phyloP scores from a whole-genome alignment of 495 filamentous ascomycete species.

The Hypoxylon fuscum region DNA sequence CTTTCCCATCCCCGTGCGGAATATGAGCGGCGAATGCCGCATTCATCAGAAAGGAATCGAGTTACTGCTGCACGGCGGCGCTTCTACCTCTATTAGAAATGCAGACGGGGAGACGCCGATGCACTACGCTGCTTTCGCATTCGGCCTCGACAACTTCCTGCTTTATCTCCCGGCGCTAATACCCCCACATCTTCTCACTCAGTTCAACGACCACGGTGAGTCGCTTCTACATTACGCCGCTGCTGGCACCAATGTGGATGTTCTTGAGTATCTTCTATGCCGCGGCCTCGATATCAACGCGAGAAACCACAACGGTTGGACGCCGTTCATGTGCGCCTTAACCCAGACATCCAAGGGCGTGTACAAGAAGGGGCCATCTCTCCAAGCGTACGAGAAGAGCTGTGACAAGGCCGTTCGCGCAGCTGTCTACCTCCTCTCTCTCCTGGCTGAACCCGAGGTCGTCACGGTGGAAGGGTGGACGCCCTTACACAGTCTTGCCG shows the following conservation, averaged over 20 bases:
- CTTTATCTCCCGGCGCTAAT: conserved; percentile 19
- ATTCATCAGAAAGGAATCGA: neutral
- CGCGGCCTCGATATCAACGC: conserved; percentile 31
- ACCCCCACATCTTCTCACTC: neutral
- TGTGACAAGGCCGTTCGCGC: neutral
- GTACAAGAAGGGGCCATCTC: neutral
- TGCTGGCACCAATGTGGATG: conserved; percentile 20
- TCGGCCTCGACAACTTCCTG: conserved; percentile 11
- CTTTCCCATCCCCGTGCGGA: too few relatives aligned
- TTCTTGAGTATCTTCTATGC: conserved; percentile 26
- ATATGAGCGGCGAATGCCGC: too few relatives aligned
- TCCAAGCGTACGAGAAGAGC: neutral
- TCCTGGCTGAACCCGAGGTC: too few relatives aligned
- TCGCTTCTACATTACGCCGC: conserved; percentile 38
- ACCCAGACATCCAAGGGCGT: conserved; percentile 10
- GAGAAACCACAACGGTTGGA: conserved; percentile 34
- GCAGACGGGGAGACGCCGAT: conserved; percentile 19
- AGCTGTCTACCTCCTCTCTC: too few relatives aligned
- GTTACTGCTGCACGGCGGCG: conserved; percentile 16
- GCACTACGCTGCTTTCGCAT: conserved; percentile 11
- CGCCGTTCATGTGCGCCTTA: conserved; percentile 37
- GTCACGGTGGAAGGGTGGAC: too few relatives aligned
- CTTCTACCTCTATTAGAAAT: conserved; percentile 15
- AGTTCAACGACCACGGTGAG: conserved; percentile 19
- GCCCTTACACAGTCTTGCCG: too few relatives aligned